Conservation (phyloP, 257 asterid genomes). For the Striga asiatica region DNA sequence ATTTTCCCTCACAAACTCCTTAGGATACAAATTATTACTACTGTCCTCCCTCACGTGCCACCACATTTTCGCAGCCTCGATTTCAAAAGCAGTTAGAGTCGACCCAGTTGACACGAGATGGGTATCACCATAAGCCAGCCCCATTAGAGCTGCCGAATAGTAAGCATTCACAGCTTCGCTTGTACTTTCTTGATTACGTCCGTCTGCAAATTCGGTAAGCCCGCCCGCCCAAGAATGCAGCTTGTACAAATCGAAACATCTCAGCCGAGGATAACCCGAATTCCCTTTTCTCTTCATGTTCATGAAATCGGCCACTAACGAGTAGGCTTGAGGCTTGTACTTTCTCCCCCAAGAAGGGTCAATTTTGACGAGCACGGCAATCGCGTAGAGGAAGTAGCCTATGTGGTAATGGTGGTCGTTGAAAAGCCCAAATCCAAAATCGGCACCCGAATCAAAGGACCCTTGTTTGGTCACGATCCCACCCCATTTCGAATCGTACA, state of each 20-base stretch:
- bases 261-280: conserved; percentile 55
- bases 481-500: conserved; percentile 85
- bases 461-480: conserved; percentile 85
- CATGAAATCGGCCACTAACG: conserved; percentile 83
- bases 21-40: conserved; percentile 35
- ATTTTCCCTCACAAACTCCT: conserved; percentile 51
- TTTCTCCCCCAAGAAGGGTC: conserved; percentile 88
- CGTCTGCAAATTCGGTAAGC: conserved; percentile 79
- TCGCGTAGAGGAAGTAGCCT: conserved; percentile 79
- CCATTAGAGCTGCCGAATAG: conserved; percentile 91
- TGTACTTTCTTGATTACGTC: conserved; percentile 89
- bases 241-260: conserved; percentile 76
- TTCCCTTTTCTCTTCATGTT: conserved; percentile 42
- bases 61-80: conserved; percentile 79
- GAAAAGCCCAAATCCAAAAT: conserved; percentile 82
- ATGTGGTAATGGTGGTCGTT: conserved; percentile 86
- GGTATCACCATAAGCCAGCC: conserved; percentile 81
- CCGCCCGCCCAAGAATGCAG: conserved; percentile 99
- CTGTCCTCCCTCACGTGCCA: conserved; percentile 67
- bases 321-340: conserved; percentile 59
- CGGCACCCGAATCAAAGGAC: conserved; percentile 66
- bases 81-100: conserved; percentile 62
- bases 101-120: conserved; percentile 71
- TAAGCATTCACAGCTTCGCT: conserved; percentile 91
- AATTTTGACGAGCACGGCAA: conserved; percentile 79